Evolutionary conservation across 2,329 filamentous ascomycete genomes (phyloP), one percentile per base, ranked within the genome.

Genomic region (Neofusicoccum umdonicola): DNA sequence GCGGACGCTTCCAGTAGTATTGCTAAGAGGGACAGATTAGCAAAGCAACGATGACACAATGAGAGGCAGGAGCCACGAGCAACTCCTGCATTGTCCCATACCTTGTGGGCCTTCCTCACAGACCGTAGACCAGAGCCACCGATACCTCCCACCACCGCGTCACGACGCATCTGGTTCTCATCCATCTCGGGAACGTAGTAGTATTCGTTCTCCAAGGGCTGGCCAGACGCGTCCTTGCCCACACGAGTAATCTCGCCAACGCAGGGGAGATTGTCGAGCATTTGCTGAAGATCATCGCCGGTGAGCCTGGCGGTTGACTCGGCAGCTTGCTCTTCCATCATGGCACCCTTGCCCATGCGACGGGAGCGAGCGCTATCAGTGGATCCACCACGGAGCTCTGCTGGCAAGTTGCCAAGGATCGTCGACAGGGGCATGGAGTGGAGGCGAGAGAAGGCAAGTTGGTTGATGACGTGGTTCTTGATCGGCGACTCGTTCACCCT

Each of bases 51-150:
- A 73, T 62, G 73, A 68, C 45, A 63, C 8, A 15, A 8, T 11
- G 11, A 50, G n/a, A 22, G 31, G 37, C 13, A 22, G 22, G 5
- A 27, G 19, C 22, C 35, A 9, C 5, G 17, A 39, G 31, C 12
- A 35, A 22, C 13, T 42, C 51, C 19, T 51, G n/a, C 9, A 52
- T 42, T 3, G n/a, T 35, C 67, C 77, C 82, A 74, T 85, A 98
- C 94, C 91, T 98, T 98, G 79, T 99, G 95, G 75, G 95, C 92
- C 81, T 97, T 98, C 73, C 95, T 87, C 74, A 95, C 97, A 73
- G 89, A 90, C 69, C 95, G 85, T 72, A 99, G 81, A 71, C 92
- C 95, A 48, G 93, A 94, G 79, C 96, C 97, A 64, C 92, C 86
- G 75, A 97, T 82, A 62, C 92, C 91, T 69, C 93, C 89, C 1